Base-by-base conservation (phyloP, 2,329 filamentous ascomycete genomes). In the Cytospora piceae region DNA sequence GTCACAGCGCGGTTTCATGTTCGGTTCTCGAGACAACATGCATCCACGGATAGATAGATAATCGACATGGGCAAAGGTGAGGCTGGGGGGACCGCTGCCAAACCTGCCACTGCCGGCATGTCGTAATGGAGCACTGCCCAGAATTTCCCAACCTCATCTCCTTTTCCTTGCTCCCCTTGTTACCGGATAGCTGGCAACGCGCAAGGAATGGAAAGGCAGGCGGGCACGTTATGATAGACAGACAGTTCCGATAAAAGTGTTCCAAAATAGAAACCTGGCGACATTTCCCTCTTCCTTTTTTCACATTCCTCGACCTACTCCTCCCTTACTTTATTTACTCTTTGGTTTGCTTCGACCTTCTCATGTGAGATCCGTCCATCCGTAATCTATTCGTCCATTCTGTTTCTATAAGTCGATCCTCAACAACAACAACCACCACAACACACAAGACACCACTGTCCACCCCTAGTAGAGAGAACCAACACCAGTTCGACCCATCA, bases 1-100 rank as follows among this genome's bases (percentile, higher is more conserved):
- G 65, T 67, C 65, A 53, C 65, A 67, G 62, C 58, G 59, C 27
- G 52, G 65, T 67, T 67, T 67, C 65, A 67, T 37, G 55, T 62
- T 57, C 22, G 17, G 20, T 54, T 65, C 61, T 61, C 65, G 65
- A 54, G 61, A 61, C 61, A 51, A 61, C 61, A 51, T 49, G 27
- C 27, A 29, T 46, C 59, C 59, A 49, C 32, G 58, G 51, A 34
- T 29, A 24, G 46, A 29, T 12, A 12, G 39, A 29, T 5, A 29
- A 29, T 22, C 11, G 6, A 46, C 46, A 42, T 63, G 39, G 60
- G 60, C 60, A 63, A 51, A 22, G 24, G 20, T 20, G 42, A 20
- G 42, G 37, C 60, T 49, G 60, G 60, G 58, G 52, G 37, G 27
- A n/a, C 24, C 6, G 37, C 52, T 46, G 60, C 60, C 39, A 49